phyloP scores from a whole-genome alignment of 2,329 filamentous ascomycete species.

The Aspergillus sp. region DNA sequence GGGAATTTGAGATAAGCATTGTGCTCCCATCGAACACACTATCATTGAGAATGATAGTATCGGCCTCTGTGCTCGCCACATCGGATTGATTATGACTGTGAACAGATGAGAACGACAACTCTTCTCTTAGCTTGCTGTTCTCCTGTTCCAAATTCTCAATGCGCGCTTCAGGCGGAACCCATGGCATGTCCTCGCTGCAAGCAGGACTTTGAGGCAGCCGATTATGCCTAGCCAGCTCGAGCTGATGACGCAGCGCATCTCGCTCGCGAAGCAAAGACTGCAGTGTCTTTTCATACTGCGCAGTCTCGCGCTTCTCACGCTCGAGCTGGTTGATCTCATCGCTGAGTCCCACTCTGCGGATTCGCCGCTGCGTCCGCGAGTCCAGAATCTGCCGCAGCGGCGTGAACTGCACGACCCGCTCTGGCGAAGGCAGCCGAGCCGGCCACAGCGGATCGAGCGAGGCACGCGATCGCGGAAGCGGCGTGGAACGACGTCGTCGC shows the following conservation, averaged over 20 bases:
- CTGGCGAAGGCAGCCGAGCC: conserved; percentile 15
- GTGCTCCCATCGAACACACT: conserved; percentile 24
- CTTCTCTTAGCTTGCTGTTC: conserved; percentile 18
- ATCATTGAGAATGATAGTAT: conserved; percentile 30
- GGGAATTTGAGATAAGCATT: conserved; percentile 31
- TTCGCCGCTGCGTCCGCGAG: conserved; percentile 40
- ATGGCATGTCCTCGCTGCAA: conserved; percentile 15
- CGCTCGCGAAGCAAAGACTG: conserved; percentile 25
- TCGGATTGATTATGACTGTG: conserved; percentile 2
- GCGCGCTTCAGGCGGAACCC: conserved; percentile 15
- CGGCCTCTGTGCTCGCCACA: conserved; percentile 9
- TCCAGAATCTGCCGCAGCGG: conserved; percentile 45
- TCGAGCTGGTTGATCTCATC: conserved; percentile 46
- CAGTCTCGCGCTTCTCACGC: conserved; percentile 34
- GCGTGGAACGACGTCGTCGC: conserved; percentile 34
- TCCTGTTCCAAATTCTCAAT: conserved; percentile 19
- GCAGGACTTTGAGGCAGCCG: conserved; percentile 4
- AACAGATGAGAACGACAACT: conserved; percentile 15
- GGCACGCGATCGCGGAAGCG: conserved; percentile 22
- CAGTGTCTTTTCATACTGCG: conserved; percentile 24
- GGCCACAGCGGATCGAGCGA: conserved; percentile 21
- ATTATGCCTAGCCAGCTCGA: conserved; percentile 18
- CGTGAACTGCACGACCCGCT: conserved; percentile 42
- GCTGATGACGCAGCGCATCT: conserved; percentile 26
- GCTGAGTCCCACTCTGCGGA: conserved; percentile 45